Evolutionary conservation across 164 flowering plant genomes (phyloP), one percentile per base, ranked within the genome.

Genomic region (Nelumbo lutea): DNA sequence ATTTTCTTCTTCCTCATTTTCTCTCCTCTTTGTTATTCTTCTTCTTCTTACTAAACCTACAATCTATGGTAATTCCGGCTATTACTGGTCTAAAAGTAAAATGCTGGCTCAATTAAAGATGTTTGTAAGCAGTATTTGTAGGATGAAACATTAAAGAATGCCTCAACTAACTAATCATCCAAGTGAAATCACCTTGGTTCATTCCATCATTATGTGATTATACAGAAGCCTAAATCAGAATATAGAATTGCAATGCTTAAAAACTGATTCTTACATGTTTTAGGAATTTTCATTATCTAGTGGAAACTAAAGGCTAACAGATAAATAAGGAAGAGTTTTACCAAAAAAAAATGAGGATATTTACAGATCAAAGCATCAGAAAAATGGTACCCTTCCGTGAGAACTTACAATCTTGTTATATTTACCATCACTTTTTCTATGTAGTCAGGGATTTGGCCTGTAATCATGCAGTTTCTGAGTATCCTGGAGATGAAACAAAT

Each of bases 391-490:
- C 57, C 1, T 3, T 53, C 15, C 11, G 14, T 62, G 42, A 57
- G n/a, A 59, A 79, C 92, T 84, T 76, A 88, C 92, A 90, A 40
- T 27, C 57, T 55, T 66, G 77, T 81, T 14, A 91, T 39, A 0
- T 9, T 1, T 8, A 59, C n/a, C 70, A 87, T 57, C 13, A 48
- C 14, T 53, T 53, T 42, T 8, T 80, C 83, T 65, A 89, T 71
- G 73, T 83, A 82, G 0, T 61, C 42, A 27, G 94, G 95, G 66
- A 91, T 85, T 59, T 64, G 1, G 57, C 75, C 97, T 53, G 69
- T 70, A 42, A 91, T 75, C 43, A 65, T 77, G 80, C 97, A 89
- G 72, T 86, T 88, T 70, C 90, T 83, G 65, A 91, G 67, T 45
- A 75, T 46, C 85, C 97, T 90, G 79, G 61, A 76, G 44, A 59